Evolutionary conservation across 108 stramenopile species (phyloP).

Genomic region (Cyclotella choctawhatcheeana): DNA sequence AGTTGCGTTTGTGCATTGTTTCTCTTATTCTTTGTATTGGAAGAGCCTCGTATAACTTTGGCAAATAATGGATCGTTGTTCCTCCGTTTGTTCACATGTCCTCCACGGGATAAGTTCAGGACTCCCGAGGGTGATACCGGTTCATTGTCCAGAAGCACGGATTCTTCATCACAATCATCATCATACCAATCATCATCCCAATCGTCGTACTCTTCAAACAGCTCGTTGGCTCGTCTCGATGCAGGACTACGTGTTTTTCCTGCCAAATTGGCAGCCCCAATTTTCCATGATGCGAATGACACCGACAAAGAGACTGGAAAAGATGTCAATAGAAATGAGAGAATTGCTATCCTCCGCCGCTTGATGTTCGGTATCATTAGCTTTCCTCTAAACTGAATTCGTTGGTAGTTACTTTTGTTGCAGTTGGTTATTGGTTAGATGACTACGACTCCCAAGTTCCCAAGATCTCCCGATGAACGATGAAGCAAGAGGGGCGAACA

Average conservation of each 20-base stretch:
- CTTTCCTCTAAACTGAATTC: no score
- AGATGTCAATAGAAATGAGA: background rate
- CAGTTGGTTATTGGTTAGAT: background rate
- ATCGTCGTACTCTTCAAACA: background rate
- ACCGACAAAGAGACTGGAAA: background rate
- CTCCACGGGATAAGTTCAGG: background rate
- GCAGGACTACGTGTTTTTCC: background rate
- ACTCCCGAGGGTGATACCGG: background rate
- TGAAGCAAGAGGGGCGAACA: background rate
- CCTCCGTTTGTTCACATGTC: background rate
- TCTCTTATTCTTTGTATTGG: background rate
- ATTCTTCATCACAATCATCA: no score
- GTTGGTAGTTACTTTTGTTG: no score
- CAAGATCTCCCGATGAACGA: no score
- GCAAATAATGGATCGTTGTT: background rate
- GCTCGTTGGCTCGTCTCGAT: background rate
- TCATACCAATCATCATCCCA: background rate
- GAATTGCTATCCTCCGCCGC: background rate
- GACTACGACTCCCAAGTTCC: no score
- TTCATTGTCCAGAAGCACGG: background rate
- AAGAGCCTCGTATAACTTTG: background rate
- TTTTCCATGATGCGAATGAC: background rate
- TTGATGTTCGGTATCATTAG: no score
- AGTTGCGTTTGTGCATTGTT: constrained; percentile 10
- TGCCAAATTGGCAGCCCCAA: background rate